A percentile compares a stretch with the other conserved stretches of the same genome.
phyloP scores from a whole-genome alignment of 331 rosid species.

The Cydonia oblonga region DNA sequence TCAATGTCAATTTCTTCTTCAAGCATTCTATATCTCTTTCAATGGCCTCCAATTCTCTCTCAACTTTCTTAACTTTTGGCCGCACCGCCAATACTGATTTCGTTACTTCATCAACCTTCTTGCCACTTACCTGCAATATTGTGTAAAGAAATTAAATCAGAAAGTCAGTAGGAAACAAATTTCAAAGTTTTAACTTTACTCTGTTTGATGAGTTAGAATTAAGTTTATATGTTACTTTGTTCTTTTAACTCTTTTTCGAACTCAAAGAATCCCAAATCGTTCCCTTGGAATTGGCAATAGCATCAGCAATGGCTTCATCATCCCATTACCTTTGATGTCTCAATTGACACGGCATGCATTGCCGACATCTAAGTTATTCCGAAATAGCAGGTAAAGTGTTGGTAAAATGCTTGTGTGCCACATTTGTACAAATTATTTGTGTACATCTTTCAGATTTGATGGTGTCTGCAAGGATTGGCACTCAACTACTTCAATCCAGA shows the following conservation, averaged over 20 bases:
- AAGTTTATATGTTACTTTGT: not conserved
- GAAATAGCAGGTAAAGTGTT: too few relatives aligned
- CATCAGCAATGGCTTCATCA: conserved; percentile 6
- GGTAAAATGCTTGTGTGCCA: too few relatives aligned
- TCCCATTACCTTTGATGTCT: not conserved
- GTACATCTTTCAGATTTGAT: too few relatives aligned
- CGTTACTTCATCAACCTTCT: conserved; percentile 4
- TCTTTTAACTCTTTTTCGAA: conserved; percentile 7
- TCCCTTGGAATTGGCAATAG: conserved; percentile 3
- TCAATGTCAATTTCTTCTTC: not conserved
- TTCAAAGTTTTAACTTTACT: not conserved
- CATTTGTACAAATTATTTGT: too few relatives aligned
- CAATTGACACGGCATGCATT: too few relatives aligned
- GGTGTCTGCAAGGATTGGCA: too few relatives aligned
- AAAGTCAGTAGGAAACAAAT: not conserved
- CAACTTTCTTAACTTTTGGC: not conserved
- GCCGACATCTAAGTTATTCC: too few relatives aligned
- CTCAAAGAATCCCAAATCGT: conserved; percentile 4
- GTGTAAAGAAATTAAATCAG: not conserved
- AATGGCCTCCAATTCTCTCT: conserved; percentile 8
- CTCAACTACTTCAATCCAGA: too few relatives aligned
- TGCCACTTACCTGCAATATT: conserved; percentile 6
- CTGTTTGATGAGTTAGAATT: not conserved
- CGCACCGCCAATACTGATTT: not conserved
- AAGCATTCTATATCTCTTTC: conserved; percentile 7